Evolutionary conservation across 495 filamentous ascomycete species (phyloP).

Genomic region (Rhypophila decipiens): DNA sequence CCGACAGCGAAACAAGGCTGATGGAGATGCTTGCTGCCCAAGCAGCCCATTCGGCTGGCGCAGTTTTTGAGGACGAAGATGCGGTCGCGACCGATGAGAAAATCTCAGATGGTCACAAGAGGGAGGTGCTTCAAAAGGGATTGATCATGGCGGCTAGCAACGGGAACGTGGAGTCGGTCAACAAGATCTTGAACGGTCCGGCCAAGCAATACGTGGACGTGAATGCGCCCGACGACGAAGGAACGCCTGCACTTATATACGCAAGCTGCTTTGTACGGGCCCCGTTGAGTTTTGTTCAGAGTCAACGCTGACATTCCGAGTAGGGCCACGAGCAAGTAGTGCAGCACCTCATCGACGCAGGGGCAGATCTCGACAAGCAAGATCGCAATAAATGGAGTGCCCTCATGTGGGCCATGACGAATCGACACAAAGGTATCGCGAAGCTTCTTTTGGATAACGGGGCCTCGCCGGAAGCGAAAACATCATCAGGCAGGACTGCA

Average conservation of each 20-base stretch:
- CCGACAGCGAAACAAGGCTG: constrained; percentile 79
- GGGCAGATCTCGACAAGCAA: constrained; percentile 88
- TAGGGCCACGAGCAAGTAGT: constrained; percentile 92
- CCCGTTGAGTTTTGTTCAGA: not conserved
- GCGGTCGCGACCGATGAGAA: constrained; percentile 66
- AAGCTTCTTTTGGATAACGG: constrained; percentile 88
- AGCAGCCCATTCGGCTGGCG: constrained; percentile 71
- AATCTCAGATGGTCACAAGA: constrained; percentile 71
- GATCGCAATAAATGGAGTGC: constrained; percentile 96
- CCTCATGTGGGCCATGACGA: constrained; percentile 99
- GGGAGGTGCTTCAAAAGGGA: constrained; percentile 71
- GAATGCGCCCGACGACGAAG: constrained; percentile 88
- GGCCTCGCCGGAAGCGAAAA: constrained; percentile 91
- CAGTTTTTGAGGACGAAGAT: constrained; percentile 70
- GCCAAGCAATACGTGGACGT: constrained; percentile 77
- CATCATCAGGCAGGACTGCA: constrained; percentile 87
- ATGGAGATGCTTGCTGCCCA: constrained; percentile 97
- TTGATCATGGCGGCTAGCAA: constrained; percentile 97
- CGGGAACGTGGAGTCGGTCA: constrained; percentile 78
- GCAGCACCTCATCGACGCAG: constrained; percentile 71
- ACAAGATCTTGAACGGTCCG: constrained; percentile 66
- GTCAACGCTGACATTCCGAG: constrained; percentile 11
- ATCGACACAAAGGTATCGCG: constrained; percentile 90
- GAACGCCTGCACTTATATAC: constrained; percentile 91
- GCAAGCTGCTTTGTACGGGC: constrained; percentile 91